Evolutionary conservation across 1,139 yeast species (phyloP), one percentile per base, ranked within the genome.

Genomic region (Debaryomyces coudertii): DNA sequence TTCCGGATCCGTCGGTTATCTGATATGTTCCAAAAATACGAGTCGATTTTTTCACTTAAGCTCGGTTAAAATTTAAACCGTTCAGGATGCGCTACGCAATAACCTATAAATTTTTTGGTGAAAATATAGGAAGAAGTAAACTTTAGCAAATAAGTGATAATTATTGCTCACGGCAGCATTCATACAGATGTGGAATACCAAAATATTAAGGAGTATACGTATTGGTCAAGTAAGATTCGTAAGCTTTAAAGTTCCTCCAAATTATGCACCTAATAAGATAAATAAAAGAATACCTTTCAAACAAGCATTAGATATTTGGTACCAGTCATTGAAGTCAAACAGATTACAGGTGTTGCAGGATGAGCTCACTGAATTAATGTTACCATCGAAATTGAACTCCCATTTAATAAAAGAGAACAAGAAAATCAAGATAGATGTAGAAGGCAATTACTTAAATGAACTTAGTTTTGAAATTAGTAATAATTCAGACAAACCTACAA

Each of bases 361-460:
- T 45, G 66, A 68, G 33, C 57, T 76, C 40, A 60, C 74, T 1
- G 67, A 67, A 28, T 50, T 67, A 44, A 71, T 72, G 78, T 42
- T 69, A n/a, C 68, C 71, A 3, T 25, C 55, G 8, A 31, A 46
- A 0, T 66, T 62, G 40, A 70, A 72, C 47, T 11, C 48, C 0
- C 52, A 56, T 9, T 58, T 73, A 14, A 45, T 43, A 0, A 53
- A 57, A 25, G 59, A 47, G 2, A 60, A 52, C 40, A 62, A 53
- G 29, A 53, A 58, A 33, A 61, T 68, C 1, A 48, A 51, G 3
- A 60, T 73, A 11, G 76, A 66, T 47, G 47, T 50, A 1, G 53
- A 56, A 1, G 66, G 66, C 2, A 64, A 71, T 47, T 52, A 54
- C 48, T 67, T 74, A 28, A 73, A 73, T 46, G 79, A 75, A 45